Conservation (phyloP, 169 alveolate species). For the Amoebophrya sp. region DNA sequence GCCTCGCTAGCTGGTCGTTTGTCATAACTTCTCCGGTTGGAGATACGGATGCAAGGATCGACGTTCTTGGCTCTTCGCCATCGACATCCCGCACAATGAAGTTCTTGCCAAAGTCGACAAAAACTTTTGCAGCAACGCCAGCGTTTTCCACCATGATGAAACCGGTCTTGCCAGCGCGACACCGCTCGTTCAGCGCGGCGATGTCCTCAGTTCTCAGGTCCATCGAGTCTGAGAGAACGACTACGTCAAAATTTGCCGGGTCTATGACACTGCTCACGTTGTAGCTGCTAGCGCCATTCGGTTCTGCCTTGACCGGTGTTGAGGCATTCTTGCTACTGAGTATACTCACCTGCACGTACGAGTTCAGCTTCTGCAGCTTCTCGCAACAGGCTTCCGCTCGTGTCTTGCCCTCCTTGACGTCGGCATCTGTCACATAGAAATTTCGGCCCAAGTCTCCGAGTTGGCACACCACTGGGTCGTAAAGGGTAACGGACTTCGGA, state of each 20-base stretch:
- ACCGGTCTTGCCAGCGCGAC: constrained; percentile 62
- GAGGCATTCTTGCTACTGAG: constrained; percentile 13
- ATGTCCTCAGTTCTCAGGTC: constrained; percentile 42
- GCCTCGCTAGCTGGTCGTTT: constrained; percentile 73
- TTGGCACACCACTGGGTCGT: constrained; percentile 21
- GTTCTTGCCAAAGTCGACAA: constrained; percentile 89
- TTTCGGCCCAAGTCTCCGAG: constrained; percentile 56
- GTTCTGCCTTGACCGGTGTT: constrained; percentile 41
- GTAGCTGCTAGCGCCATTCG: background rate
- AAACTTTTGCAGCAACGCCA: constrained; percentile 91
- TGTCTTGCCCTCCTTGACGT: constrained; percentile 65
- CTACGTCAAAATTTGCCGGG: background rate
- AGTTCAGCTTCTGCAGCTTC: constrained; percentile 82
- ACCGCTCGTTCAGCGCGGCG: constrained; percentile 52
- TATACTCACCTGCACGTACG: constrained; percentile 51
- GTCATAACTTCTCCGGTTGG: constrained; percentile 62
- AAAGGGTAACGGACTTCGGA: background rate
- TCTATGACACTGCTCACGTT: background rate
- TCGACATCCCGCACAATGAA: constrained; percentile 72
- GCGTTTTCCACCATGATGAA: constrained; percentile 66
- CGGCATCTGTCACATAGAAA: constrained; percentile 79
- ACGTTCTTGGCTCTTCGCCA: constrained; percentile 76
- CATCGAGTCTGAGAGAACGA: background rate
- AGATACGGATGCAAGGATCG: constrained; percentile 67
- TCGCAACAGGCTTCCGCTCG: constrained; percentile 75